Evolutionary conservation across 345 rosid species (phyloP), one percentile per base, ranked within the genome.

Genomic region (Bretschneidera sinensis): DNA sequence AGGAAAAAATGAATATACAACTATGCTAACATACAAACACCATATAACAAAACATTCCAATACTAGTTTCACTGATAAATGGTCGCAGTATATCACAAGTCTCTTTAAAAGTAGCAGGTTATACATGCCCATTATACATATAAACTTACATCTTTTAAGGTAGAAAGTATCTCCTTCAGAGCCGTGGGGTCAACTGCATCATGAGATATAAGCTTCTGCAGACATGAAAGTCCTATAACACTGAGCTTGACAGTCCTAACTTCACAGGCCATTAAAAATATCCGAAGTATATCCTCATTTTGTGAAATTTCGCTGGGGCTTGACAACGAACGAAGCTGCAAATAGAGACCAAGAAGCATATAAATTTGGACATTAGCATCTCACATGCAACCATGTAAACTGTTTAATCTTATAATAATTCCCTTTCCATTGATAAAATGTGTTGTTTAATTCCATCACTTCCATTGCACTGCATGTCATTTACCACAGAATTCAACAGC

Each of bases 151-250:
- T 88, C 88, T 82, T 81, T 94, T 61, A 90, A 76, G 15, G 87
- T 86, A 31, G 79, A 75, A 64, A 90, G 96, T 50, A 94, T 90
- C 79, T 88, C 95, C 55, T 77, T 82, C 13, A 90, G 69, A 51
- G 91, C 86, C 9, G 96, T 81, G n/a, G 90, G 92, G 34, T 85
- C 84, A 72, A 90, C 96, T 4, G 97, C 96, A 64, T 86, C 97
- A 63, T 94, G 97, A 64, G 99, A 86, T 71, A 94, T 86, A 68
- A 94, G 99, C 75, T 90, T 94, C 63, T 94, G 99, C 34, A 94
- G 79, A 68, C 96, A 89, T 0, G 99, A 86, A 57, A 94, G 95
- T 63, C 99, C 99, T 56, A 94, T 81, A 43, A 94, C 92, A 69
- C 97, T 89, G 68, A 94, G 85, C 74, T 87, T 94, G 24, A 83